Evolutionary conservation across 1,284 basidiomycete species (phyloP).

Genomic region (Tetrapyrgos nigripes): DNA sequence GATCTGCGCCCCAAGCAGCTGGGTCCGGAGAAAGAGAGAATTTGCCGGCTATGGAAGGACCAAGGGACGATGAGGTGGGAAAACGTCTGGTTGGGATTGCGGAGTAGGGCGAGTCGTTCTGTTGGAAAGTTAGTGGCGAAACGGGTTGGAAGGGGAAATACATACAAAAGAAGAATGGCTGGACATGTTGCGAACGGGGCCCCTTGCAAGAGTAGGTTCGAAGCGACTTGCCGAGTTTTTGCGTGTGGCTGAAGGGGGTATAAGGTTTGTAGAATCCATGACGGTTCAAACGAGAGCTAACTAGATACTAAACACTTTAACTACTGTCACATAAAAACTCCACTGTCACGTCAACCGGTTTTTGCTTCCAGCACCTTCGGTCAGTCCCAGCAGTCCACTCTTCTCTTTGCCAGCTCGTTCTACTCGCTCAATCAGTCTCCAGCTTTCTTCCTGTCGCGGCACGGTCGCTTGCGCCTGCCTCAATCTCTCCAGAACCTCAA

Average conservation of each 20-base stretch:
- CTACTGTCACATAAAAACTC: too few relatives aligned
- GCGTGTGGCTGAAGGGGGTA: constrained; percentile 43
- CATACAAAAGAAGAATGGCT: constrained; percentile 52
- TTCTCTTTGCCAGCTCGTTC: constrained; percentile 52
- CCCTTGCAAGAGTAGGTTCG: constrained; percentile 47
- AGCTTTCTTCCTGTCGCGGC: constrained; percentile 27
- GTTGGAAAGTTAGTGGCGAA: constrained; percentile 12
- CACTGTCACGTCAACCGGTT: too few relatives aligned
- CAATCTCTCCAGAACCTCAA: constrained; percentile 56
- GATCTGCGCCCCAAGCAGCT: constrained; percentile 67
- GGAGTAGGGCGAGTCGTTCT: constrained; percentile 37
- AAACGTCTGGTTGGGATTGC: constrained; percentile 21
- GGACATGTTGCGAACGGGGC: constrained; percentile 45
- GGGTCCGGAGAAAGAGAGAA: constrained; percentile 79
- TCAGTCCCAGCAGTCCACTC: constrained; percentile 43
- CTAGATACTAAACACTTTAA: too few relatives aligned
- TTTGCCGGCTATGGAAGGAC: constrained; percentile 60
- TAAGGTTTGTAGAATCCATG: constrained; percentile 51
- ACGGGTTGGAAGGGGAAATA: constrained; percentile 1
- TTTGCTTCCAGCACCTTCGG: constrained; percentile 48
- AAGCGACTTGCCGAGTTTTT: constrained; percentile 39
- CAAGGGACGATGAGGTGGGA: constrained; percentile 22
- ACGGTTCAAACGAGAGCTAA: constrained; percentile 3
- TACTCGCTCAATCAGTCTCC: constrained; percentile 44
- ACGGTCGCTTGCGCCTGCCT: constrained; percentile 48